Percentiles rank a stretch among this genome's conserved stretches.
These are phyloP conservation scores for Rheum nobile DNA, from an alignment of 148 eudicot genomes.

Conservation along the genomic window DNA sequence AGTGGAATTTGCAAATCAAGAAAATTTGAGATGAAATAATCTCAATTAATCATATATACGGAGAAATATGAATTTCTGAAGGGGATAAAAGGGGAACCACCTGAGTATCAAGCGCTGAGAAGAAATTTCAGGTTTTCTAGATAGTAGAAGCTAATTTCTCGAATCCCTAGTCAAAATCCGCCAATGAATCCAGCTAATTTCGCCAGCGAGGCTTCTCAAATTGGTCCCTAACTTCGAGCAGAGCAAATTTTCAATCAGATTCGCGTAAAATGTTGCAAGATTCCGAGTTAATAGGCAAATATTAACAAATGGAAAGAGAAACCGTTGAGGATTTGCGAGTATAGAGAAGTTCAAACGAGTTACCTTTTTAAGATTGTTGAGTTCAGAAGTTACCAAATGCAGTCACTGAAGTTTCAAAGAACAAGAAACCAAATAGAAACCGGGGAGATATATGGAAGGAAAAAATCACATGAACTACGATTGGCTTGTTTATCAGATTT, in stretches of 20 bases:
- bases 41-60: too few species aligned
- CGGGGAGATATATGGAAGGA: neutral
- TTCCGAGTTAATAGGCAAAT: neutral
- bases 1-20: neutral
- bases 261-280: neutral
- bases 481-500: neutral
- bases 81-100: neutral
- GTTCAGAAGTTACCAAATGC: conserved; percentile 1
- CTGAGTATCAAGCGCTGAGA: neutral
- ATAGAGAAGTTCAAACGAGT: neutral
- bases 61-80: too few species aligned
- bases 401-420: neutral
- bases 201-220: neutral
- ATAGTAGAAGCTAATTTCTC: neutral
- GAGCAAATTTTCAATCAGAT: neutral
- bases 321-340: neutral
- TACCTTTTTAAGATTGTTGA: neutral
- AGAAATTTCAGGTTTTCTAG: neutral
- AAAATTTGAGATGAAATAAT: neutral
- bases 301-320: conserved; percentile 2
- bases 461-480: neutral
- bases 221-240: neutral
- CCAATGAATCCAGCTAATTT: neutral
- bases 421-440: neutral
- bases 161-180: neutral